A percentile compares a stretch with the other conserved stretches of the same genome.
phyloP scores from a whole-genome alignment of 805 yeast species.

The Zygosaccharomyces siamensis region DNA sequence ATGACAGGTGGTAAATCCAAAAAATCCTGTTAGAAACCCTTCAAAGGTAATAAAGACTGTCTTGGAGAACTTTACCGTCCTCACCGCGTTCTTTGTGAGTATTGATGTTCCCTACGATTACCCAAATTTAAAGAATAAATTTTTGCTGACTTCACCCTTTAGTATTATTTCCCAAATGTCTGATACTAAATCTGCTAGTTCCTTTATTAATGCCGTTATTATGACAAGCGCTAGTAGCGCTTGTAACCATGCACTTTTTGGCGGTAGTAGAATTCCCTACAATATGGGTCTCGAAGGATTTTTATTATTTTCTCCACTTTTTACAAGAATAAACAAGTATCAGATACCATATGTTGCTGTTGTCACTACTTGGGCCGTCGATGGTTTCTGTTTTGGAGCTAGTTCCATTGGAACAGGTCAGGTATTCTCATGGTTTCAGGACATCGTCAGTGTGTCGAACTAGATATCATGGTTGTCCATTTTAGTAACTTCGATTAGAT shows the following conservation, averaged over 20 bases:
- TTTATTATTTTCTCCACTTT: conserved; percentile 33
- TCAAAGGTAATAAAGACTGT: conserved; percentile 58
- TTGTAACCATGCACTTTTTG: conserved; percentile 50
- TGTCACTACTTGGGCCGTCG: conserved; percentile 46
- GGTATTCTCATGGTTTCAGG: conserved; percentile 51
- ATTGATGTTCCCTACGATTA: conserved; percentile 56
- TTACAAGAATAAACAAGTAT: conserved; percentile 41
- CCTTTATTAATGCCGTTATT: conserved; percentile 50
- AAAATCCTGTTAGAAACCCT: conserved; percentile 51
- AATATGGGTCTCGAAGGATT: conserved; percentile 49
- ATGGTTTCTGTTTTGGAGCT: conserved; percentile 58
- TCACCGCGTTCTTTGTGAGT: conserved; percentile 54
- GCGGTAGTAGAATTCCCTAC: conserved; percentile 46
- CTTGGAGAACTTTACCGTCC: conserved; percentile 53
- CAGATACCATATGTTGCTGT: conserved; percentile 49
- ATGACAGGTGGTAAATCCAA: conserved; percentile 51
- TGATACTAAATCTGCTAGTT: conserved; percentile 47
- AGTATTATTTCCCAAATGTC: conserved; percentile 48
- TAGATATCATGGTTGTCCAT: conserved; percentile 49
- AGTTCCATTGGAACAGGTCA: conserved; percentile 51
- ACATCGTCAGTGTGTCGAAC: conserved; percentile 50
- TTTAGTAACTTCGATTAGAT: conserved; percentile 46
- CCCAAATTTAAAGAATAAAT: conserved; percentile 26
- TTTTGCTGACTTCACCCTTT: conserved; percentile 41
- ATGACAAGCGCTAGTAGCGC: conserved; percentile 52